Evolutionary conservation across 177 flowering plant genomes (phyloP), one percentile per base, ranked within the genome.

Genomic region (Vitis hybrid): DNA sequence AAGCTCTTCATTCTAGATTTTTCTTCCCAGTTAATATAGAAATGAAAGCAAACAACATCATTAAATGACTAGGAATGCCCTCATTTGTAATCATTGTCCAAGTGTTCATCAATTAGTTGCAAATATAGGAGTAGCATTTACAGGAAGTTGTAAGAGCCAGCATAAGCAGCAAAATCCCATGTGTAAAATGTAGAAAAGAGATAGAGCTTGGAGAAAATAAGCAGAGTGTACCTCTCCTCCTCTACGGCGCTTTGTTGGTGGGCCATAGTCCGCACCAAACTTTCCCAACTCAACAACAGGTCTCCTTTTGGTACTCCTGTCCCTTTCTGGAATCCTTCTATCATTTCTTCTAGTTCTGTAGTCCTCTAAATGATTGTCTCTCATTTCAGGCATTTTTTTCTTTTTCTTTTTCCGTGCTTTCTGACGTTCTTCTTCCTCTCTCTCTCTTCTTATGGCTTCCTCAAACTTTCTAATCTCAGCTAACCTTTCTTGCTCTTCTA

Each of bases 181-280:
- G n/a, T 23, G 4, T 10, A 45, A 68, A 19, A 56, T 2, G 7
- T 56, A 48, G 52, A 67, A 67, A 9, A 52, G 14, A 67, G 48
- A 26, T 5, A 32, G 9, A 18, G 40, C 3, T 4, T 40, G 45
- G 45, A 40, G 45, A 50, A 67, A 64, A 68, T 17, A 56, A 19
- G 62, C 64, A 9, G 19, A 34, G 14, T 74, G 17, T 81, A 95
- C 99, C 99, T 93, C 93, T 77, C 99, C 98, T 2, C 95, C 94
- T 75, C 88, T 85, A 11, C 97, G 94, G 2, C 99, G 95, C 80
- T 93, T 94, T 69, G 90, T 76, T 73, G 82, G 83, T 11, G 85
- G 90, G 52, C 72, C 78, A 79, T 78, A 72, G 14, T 89, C 97
- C 40, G 83, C 83, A 68, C 78, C 78, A 63, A 72, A 78, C 60